Conservation (phyloP, 352 stramenopile species). For the Pythium biforme region DNA sequence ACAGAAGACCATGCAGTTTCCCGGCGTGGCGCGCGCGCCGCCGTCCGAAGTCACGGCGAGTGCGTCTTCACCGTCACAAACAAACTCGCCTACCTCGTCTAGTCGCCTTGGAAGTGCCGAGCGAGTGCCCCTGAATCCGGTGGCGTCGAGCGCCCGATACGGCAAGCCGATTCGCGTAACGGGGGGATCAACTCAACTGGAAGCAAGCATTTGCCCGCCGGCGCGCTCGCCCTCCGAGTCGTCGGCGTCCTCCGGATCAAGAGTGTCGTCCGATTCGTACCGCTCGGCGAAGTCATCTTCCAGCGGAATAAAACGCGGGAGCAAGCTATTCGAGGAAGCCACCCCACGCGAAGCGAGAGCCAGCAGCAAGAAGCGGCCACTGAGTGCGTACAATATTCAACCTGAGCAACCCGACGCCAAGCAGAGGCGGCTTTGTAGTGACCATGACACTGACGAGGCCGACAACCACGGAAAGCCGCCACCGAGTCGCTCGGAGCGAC, state of each 20-base stretch:
- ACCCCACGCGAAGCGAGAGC: neutral
- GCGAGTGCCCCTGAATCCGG: too few relatives aligned
- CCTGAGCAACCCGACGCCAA: neutral
- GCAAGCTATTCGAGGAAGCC: neutral
- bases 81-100: too few relatives aligned
- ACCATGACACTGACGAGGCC: neutral
- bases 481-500: neutral
- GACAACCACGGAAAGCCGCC: neutral
- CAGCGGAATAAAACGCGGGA: neutral
- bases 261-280: neutral
- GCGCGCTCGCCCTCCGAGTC: constrained; percentile 3
- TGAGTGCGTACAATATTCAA: neutral
- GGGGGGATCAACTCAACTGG: neutral
- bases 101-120: too few relatives aligned
- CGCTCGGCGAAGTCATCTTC: neutral
- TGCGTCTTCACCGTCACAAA: too few relatives aligned
- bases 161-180: neutral
- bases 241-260: neutral
- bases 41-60: too few relatives aligned
- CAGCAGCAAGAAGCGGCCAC: constrained; percentile 13
- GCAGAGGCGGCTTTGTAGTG: neutral
- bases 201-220: neutral
- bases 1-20: too few relatives aligned
- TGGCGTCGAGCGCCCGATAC: too few relatives aligned
- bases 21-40: too few relatives aligned